Conservation (phyloP, 2,329 filamentous ascomycete genomes). For the Balansia obtecta region DNA sequence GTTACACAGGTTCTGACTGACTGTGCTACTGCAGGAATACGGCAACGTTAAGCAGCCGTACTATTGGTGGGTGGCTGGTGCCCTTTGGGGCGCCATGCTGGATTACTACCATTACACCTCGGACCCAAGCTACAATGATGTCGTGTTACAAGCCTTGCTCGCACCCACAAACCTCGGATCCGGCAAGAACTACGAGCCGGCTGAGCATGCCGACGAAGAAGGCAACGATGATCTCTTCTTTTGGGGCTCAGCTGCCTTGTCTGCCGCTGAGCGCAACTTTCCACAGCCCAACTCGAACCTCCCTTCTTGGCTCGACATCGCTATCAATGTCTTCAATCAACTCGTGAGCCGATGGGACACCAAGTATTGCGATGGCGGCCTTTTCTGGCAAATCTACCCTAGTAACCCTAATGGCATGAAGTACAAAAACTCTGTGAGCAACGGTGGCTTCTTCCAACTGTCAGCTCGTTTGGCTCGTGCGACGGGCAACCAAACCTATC, state of each 20-base stretch:
- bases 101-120: constrained; percentile 58
- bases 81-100: constrained; percentile 54
- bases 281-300: constrained; percentile 43
- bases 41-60: constrained; percentile 54
- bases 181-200: constrained; percentile 46
- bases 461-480: constrained; percentile 61
- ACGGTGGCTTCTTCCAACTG: constrained; percentile 74
- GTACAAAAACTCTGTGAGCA: constrained; percentile 75
- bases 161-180: constrained; percentile 43
- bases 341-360: constrained; percentile 60
- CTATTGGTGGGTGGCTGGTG: constrained; percentile 57
- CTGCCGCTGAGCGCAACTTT: constrained; percentile 57
- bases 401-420: constrained; percentile 61
- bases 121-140: constrained; percentile 48
- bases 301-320: constrained; percentile 55
- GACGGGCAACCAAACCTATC: constrained; percentile 53
- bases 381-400: constrained; percentile 72
- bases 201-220: constrained; percentile 42
- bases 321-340: constrained; percentile 59
- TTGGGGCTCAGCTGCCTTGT: constrained; percentile 56
- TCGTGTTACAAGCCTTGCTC: constrained; percentile 44
- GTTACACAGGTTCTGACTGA: neutral
- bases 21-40: constrained; percentile 28
- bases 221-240: constrained; percentile 68
- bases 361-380: constrained; percentile 53